These are phyloP conservation scores for Castanopsis chinensis DNA, from an alignment of 306 rosid genomes.

Conservation along the genomic window DNA sequence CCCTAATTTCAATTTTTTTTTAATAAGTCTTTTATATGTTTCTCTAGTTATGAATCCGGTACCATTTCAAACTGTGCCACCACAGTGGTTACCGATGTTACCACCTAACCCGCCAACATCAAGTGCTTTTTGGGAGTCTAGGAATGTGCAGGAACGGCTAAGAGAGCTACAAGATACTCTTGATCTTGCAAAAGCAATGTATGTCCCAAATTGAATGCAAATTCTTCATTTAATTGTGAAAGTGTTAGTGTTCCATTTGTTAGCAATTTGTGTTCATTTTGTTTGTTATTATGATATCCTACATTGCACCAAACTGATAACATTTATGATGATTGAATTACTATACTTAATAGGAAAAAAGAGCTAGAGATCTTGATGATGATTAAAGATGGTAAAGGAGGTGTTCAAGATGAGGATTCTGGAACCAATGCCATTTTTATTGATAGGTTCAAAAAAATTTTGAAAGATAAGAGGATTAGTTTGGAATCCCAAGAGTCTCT, in stretches of 20 bases:
- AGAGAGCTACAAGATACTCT: constrained; percentile 63
- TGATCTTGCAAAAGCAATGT: constrained; percentile 67
- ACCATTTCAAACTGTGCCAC: constrained; percentile 37
- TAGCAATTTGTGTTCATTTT: not conserved
- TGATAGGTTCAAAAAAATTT: constrained; percentile 26
- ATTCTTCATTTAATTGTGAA: not conserved
- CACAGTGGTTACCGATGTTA: constrained; percentile 43
- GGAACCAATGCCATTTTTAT: constrained; percentile 26
- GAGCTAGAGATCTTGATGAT: constrained; percentile 66
- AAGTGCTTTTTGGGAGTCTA: constrained; percentile 60
- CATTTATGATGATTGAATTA: not conserved
- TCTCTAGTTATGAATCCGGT: constrained; percentile 40
- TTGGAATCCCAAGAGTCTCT: constrained; percentile 59
- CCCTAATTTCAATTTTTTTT: not conserved
- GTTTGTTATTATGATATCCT: constrained; percentile 9
- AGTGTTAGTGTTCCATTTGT: not conserved
- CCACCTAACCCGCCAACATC: constrained; percentile 54
- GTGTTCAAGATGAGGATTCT: constrained; percentile 33
- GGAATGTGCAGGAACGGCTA: constrained; percentile 46
- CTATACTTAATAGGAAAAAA: constrained; percentile 47
- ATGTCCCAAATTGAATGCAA: constrained; percentile 5
- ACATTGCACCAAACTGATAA: not conserved
- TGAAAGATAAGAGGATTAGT: constrained; percentile 47
- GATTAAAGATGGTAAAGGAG: constrained; percentile 43
- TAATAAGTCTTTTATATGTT: not conserved